Conservation (phyloP, 1,139 yeast species). For the Candida labiduridarum region DNA sequence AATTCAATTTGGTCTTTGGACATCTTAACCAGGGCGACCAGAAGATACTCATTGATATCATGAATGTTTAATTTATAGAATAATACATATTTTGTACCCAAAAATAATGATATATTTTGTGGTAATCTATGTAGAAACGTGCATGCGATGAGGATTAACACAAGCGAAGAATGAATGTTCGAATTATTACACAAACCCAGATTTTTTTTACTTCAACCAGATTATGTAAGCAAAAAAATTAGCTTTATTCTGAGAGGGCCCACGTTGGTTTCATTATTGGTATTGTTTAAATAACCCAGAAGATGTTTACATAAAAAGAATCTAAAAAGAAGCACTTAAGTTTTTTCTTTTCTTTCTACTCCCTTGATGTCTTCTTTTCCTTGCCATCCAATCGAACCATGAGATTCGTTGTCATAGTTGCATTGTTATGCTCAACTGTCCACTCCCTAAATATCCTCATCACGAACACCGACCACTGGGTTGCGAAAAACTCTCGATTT, state of each 20-base stretch:
- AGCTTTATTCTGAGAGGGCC: no score
- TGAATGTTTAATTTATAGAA: conserved; percentile 10
- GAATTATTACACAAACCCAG: background rate
- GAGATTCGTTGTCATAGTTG: background rate
- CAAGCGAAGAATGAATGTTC: no score
- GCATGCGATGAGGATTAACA: no score
- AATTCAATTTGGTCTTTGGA: conserved; percentile 20
- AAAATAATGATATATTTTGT: background rate
- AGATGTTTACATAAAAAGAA: background rate
- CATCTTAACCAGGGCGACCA: conserved; percentile 16
- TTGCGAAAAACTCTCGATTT: conserved; percentile 34
- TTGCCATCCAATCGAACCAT: background rate
- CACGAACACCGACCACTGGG: conserved; percentile 46
- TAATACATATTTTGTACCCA: background rate
- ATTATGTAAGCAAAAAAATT: no score
- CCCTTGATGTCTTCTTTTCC: background rate
- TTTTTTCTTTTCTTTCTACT: background rate
- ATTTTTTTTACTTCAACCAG: background rate
- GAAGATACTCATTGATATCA: conserved; percentile 14
- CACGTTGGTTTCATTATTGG: background rate
- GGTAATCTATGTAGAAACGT: background rate
- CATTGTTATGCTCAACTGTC: conserved; percentile 4
- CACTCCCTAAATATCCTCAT: conserved; percentile 30
- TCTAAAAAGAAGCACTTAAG: background rate
- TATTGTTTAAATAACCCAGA: background rate